Percentiles rank a stretch among this genome's conserved stretches.
These are phyloP conservation scores for Metschnikowia vanudenii DNA, from an alignment of 805 yeast species.

Conservation along the genomic window DNA sequence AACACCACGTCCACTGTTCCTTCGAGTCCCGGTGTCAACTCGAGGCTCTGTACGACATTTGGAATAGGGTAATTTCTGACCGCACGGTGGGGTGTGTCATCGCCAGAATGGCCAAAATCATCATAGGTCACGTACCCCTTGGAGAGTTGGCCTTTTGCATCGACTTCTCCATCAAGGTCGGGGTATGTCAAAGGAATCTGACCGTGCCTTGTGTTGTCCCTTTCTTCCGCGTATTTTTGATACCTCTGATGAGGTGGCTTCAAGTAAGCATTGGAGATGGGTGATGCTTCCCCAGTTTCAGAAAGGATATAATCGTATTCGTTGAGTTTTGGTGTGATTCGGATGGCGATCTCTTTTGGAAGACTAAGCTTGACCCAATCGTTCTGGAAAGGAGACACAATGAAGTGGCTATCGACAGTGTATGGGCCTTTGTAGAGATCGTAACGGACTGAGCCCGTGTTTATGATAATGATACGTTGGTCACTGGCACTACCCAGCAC, in stretches of 20 bases:
- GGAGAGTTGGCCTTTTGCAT: constrained; percentile 26
- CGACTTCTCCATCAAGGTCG: constrained; percentile 5
- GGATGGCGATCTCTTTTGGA: constrained; percentile 55
- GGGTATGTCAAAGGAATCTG: constrained; percentile 10
- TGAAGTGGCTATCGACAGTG: constrained; percentile 75
- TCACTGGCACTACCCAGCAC: too few species aligned
- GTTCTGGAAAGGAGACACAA: constrained; percentile 82
- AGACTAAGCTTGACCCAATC: constrained; percentile 69
- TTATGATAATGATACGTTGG: constrained; percentile 54
- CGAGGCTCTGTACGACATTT: constrained; percentile 66
- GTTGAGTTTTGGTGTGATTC: constrained; percentile 58
- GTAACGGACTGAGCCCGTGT: constrained; percentile 86
- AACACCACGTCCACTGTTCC: constrained; percentile 64
- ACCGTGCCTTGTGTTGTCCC: neutral
- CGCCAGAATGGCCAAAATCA: constrained; percentile 84
- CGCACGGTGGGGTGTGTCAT: constrained; percentile 70
- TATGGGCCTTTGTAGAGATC: constrained; percentile 84
- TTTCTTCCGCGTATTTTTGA: too few species aligned
- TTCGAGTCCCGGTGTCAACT: constrained; percentile 26
- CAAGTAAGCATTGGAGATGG: constrained; percentile 2
- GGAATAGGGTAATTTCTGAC: constrained; percentile 64
- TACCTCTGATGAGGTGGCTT: constrained; percentile 17
- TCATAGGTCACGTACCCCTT: constrained; percentile 83
- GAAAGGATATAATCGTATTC: constrained; percentile 45
- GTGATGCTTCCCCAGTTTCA: neutral